phyloP scores from a whole-genome alignment of 1,284 basidiomycete genomes.

The Rhodotorula sp. region DNA sequence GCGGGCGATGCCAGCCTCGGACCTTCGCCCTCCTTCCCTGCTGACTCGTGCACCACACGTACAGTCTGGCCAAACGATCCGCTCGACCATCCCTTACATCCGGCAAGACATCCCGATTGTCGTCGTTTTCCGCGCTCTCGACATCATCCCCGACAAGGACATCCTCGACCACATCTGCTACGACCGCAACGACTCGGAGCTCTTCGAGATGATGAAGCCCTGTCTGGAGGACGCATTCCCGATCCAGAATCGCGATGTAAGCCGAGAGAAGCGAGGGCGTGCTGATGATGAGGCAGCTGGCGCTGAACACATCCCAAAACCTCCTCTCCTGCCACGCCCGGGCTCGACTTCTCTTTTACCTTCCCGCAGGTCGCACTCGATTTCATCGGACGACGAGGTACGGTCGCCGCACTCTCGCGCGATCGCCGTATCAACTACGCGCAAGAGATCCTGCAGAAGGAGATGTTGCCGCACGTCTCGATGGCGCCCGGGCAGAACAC shows the following conservation, averaged over 20 bases:
- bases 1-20: not conserved
- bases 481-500: constrained; percentile 94
- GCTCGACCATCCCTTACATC: constrained; percentile 96
- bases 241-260: constrained; percentile 91
- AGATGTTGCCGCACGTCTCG: constrained; percentile 96
- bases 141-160: constrained; percentile 95
- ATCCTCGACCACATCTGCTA: constrained; percentile 96
- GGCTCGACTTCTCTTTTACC: not conserved
- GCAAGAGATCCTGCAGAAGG: constrained; percentile 96
- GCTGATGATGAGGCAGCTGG: not conserved
- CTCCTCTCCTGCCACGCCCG: no score
- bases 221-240: constrained; percentile 99
- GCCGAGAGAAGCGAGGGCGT: constrained; percentile 23
- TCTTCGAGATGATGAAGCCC: constrained; percentile 98
- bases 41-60: not conserved
- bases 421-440: constrained; percentile 93
- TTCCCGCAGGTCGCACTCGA: constrained; percentile 70
- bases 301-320: not conserved
- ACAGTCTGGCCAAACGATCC: constrained; percentile 78
- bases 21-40: constrained; percentile 50
- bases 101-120: constrained; percentile 98
- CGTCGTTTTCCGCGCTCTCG: constrained; percentile 96
- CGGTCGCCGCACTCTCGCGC: constrained; percentile 85
- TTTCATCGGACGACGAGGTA: constrained; percentile 97
- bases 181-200: constrained; percentile 90